phyloP scores from a whole-genome alignment of 305 asterid species.

The Solanum hybrid region DNA sequence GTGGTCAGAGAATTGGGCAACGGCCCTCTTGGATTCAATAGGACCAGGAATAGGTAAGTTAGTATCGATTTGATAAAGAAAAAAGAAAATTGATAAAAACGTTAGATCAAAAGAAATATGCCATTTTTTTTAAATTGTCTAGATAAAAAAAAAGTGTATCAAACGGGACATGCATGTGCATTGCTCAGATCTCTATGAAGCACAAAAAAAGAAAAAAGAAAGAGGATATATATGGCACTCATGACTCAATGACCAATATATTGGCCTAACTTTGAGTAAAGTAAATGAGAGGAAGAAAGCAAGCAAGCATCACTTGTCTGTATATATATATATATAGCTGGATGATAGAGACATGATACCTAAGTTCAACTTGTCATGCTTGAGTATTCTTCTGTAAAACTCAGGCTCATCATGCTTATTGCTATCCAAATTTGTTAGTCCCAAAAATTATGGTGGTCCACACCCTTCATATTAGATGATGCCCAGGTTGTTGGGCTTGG shows the following conservation, averaged over 20 bases:
- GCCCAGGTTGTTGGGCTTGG: background rate
- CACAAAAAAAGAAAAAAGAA: background rate
- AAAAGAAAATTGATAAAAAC: no score
- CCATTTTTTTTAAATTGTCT: no score
- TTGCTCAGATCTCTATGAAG: background rate
- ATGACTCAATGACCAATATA: background rate
- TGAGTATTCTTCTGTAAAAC: background rate
- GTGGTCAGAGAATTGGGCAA: background rate
- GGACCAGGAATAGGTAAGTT: background rate
- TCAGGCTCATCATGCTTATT: background rate
- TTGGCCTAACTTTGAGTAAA: background rate
- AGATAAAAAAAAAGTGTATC: background rate
- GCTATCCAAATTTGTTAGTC: background rate
- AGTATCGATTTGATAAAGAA: background rate
- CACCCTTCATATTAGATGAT: background rate
- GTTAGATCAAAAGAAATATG: background rate
- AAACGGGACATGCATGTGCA: background rate
- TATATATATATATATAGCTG: background rate
- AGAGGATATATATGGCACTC: background rate
- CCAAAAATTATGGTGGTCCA: background rate
- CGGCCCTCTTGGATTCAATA: background rate
- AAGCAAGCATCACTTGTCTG: background rate
- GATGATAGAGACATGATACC: background rate
- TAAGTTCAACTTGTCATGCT: background rate
- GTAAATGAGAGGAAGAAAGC: background rate